Conservation (phyloP, 1,284 basidiomycete species). For the Leccinum insolens region DNA sequence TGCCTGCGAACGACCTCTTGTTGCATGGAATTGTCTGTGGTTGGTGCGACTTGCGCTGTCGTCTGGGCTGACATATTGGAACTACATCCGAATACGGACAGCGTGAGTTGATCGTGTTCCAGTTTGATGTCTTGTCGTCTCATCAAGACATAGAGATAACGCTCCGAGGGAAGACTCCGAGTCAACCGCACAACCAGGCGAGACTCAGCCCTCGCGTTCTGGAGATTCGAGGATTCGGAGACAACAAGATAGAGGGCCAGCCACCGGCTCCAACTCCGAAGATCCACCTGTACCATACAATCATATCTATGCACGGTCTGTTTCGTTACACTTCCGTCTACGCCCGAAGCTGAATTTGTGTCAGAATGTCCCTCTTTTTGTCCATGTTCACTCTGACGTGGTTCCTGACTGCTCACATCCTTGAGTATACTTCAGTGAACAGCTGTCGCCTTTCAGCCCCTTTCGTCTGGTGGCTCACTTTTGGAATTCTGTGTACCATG, state of each 20-base stretch:
- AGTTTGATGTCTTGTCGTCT: slow-evolving; percentile 5
- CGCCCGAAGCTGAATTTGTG: slow-evolving; percentile 3
- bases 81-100: slow-evolving; percentile 52
- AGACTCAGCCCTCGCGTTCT: slow-evolving; percentile 15
- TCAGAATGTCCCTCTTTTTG: slow-evolving; percentile 62
- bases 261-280: slow-evolving; percentile 22
- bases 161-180: slow-evolving; percentile 32
- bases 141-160: slow-evolving; percentile 28
- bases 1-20: slow-evolving; percentile 69
- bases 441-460: slow-evolving; percentile 72
- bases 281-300: slow-evolving; percentile 36
- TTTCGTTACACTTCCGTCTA: slow-evolving; percentile 4
- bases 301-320: slow-evolving; percentile 44
- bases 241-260: slow-evolving; percentile 29
- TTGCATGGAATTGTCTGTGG: slow-evolving; percentile 75
- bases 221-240: slow-evolving; percentile 27
- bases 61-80: slow-evolving; percentile 59
- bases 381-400: slow-evolving; percentile 73
- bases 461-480: slow-evolving; percentile 82
- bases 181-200: slow-evolving; percentile 23
- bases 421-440: slow-evolving; percentile 72
- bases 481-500: slow-evolving; percentile 76
- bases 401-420: slow-evolving; percentile 78
- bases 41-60: slow-evolving; percentile 57
- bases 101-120: slow-evolving; percentile 35